These are phyloP conservation scores for Penicillium subrubescens DNA, from an alignment of 495 filamentous ascomycete species.

Conservation along the genomic window DNA sequence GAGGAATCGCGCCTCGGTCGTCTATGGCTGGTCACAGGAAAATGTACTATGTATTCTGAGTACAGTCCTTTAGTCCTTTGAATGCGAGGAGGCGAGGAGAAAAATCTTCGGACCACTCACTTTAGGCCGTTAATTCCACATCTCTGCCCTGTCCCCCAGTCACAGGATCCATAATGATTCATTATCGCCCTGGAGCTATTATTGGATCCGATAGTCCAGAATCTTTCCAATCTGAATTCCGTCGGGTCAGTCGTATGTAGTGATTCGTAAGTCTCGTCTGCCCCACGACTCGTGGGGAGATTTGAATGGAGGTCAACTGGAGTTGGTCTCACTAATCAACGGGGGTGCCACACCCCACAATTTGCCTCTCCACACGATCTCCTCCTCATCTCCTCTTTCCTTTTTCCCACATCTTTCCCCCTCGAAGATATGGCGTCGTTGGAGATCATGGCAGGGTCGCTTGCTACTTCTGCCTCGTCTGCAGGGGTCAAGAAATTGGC, in stretches of 20 bases:
- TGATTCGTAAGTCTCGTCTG: not conserved
- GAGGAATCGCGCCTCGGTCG: not conserved
- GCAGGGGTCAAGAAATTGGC: conserved; percentile 35
- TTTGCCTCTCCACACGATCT: conserved; percentile 17
- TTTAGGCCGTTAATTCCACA: not conserved
- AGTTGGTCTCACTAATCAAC: not conserved
- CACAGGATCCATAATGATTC: not conserved
- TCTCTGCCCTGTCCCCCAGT: not conserved
- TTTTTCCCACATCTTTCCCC: conserved; percentile 6
- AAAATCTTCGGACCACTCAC: conserved; percentile 1
- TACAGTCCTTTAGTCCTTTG: too few relatives aligned
- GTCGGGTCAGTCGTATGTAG: not conserved
- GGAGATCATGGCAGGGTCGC: conserved; percentile 22
- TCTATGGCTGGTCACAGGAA: not conserved
- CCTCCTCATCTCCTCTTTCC: not conserved
- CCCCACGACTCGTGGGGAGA: not conserved
- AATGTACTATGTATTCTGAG: not conserved
- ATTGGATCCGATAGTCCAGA: not conserved
- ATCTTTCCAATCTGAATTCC: not conserved
- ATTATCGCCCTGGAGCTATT: not conserved
- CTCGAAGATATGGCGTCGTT: conserved; percentile 20
- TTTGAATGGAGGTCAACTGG: not conserved
- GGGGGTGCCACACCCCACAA: conserved; percentile 26
- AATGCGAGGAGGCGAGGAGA: not conserved
- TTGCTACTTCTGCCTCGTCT: conserved; percentile 1